phyloP scores from a whole-genome alignment of 768 basidiomycete genomes.

The Hygrocybe coccinea region DNA sequence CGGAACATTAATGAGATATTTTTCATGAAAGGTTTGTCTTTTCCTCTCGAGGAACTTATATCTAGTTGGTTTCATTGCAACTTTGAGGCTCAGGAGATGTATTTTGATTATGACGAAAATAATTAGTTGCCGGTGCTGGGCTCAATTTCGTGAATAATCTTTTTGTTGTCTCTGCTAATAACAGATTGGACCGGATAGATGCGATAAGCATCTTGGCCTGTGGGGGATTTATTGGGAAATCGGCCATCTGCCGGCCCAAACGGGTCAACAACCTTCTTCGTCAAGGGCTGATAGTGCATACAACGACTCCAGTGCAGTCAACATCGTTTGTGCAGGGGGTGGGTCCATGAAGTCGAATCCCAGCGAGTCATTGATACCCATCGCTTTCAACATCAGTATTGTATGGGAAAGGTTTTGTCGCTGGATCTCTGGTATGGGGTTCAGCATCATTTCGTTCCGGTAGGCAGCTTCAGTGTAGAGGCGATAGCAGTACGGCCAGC shows the following conservation, averaged over 20 bases:
- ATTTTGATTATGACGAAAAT: too few relatives aligned
- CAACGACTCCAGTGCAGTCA: conserved; percentile 89
- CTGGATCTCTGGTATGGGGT: conserved; percentile 96
- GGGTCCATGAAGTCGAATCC: conserved; percentile 99
- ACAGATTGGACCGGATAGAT: conserved; percentile 93
- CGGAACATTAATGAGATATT: too few relatives aligned
- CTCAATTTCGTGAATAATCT: too few relatives aligned
- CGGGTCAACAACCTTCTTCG: conserved; percentile 94
- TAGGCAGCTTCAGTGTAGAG: conserved; percentile 97
- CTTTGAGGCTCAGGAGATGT: too few relatives aligned
- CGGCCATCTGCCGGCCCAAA: conserved; percentile 97
- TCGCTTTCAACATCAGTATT: conserved; percentile 93
- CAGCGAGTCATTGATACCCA: conserved; percentile 97
- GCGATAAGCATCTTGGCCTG: conserved; percentile 97
- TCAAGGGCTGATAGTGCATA: conserved; percentile 96
- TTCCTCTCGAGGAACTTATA: too few relatives aligned
- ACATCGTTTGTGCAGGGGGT: conserved; percentile 93
- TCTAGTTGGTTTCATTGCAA: too few relatives aligned
- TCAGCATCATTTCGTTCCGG: conserved; percentile 98
- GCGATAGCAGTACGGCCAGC: conserved; percentile 95
- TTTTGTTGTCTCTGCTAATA: too few relatives aligned
- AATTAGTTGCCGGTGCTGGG: too few relatives aligned
- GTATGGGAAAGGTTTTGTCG: conserved; percentile 89
- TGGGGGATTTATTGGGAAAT: conserved; percentile 97
- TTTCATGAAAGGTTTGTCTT: too few relatives aligned